Base-by-base conservation (phyloP, 768 basidiomycete species). In the Termitomyces sp. region DNA sequence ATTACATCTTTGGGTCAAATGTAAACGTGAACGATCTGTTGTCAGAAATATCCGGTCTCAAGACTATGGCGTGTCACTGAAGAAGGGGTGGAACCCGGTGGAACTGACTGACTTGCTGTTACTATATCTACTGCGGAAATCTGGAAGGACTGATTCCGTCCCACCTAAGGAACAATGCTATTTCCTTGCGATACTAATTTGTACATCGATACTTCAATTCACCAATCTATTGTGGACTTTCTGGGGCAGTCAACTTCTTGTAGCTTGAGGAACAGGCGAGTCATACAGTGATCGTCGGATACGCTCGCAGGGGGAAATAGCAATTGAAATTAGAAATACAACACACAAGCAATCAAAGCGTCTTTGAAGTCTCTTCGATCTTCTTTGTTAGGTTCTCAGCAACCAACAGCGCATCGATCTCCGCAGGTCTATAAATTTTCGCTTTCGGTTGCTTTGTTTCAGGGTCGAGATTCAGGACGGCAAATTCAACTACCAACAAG, bases 391-490 rank as follows among this genome's bases (percentile, higher is more conserved):
- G 76, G 34, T 89, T 92, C 65, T 95, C 87, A 64, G 87, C 79
- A 67, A 83, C 74, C 61, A 98, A 79, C 64, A 98, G 75, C 9
- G 85, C 88, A 70, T 97, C 94, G 60, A 97, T 89, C 77, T 98
- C 95, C 17, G 86, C 75, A 25, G 95, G 92, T 63, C 84, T 83
- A 78, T 91, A 98, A 67, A 98, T 96, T 83, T 93, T 96, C 46
- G 94, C 93, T 69, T 86, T 86, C 2, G 94, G 93, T 71, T 86
- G 76, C 71, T 92, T 87, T 55, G 87, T 87, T 29, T 73, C 75
- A 2, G 89, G 81, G 71, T 97, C 94, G 7, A 96, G 79, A 2
- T 92, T 95, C 72, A 99, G 78, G 10, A 94, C 94, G 9, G 97
- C 94, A 71, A 99, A 95, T 74, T 99, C 97, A 71, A 99, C 97